phyloP scores from a whole-genome alignment of 1,139 yeast genomes.

The Chernovozyma aurita region DNA sequence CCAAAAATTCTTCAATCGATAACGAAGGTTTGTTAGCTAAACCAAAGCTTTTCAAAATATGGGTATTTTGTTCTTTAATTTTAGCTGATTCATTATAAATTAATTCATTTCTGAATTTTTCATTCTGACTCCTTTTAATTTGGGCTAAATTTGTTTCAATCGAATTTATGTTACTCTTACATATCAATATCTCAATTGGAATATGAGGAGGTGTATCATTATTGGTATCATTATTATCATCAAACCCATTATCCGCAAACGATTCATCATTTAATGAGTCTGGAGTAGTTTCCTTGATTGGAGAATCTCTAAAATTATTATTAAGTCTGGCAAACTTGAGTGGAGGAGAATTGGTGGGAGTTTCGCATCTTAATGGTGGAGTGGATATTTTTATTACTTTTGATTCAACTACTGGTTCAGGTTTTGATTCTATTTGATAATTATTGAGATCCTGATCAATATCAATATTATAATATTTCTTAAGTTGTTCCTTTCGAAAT shows the following conservation, averaged over 20 bases:
- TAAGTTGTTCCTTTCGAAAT: constrained; percentile 25
- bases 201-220: constrained; percentile 9
- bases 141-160: constrained; percentile 5
- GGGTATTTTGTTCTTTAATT: constrained; percentile 20
- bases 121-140: background rate
- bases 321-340: constrained; percentile 16
- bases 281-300: constrained; percentile 11
- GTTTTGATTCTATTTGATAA: background rate
- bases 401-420: background rate
- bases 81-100: constrained; percentile 13
- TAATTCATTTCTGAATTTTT: constrained; percentile 15
- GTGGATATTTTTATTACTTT: constrained; percentile 3
- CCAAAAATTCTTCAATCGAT: constrained; percentile 32
- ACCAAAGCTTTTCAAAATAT: constrained; percentile 30
- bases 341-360: constrained; percentile 20
- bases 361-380: constrained; percentile 5
- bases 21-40: constrained; percentile 33
- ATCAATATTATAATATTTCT: constrained; percentile 18
- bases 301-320: constrained; percentile 6
- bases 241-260: background rate
- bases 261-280: constrained; percentile 8
- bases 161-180: constrained; percentile 13
- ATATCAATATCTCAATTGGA: constrained; percentile 23
- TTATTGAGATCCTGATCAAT: constrained; percentile 8
- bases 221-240: constrained; percentile 7